Percentiles rank a stretch among this genome's conserved stretches.
These are phyloP conservation scores for Viola pubescens DNA, from an alignment of 441 rosid species.

Conservation along the genomic window DNA sequence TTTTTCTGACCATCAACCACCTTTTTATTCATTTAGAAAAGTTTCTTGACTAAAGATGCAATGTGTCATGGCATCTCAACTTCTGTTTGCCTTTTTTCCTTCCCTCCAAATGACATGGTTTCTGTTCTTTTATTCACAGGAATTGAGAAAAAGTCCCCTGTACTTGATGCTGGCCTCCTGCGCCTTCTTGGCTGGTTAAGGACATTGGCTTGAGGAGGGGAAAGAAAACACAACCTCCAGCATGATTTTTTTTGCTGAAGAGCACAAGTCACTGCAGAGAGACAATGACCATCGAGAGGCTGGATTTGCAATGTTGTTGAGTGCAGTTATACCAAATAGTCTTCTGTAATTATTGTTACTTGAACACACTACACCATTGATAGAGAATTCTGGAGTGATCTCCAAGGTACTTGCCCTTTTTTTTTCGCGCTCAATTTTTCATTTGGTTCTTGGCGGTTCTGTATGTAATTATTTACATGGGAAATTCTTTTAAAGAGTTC, in stretches of 20 bases:
- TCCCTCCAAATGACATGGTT: background rate
- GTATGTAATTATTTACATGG: background rate
- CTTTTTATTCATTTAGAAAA: background rate
- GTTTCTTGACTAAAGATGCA: background rate
- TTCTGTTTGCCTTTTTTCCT: background rate
- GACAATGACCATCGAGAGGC: background rate
- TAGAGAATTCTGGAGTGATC: conserved; percentile 4
- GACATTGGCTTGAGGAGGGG: conserved; percentile 50
- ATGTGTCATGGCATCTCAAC: background rate
- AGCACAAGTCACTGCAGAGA: background rate
- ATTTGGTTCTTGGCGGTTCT: background rate
- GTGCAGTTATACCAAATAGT: background rate
- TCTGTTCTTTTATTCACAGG: conserved; percentile 31
- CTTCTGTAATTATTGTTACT: conserved; percentile 1
- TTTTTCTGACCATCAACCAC: background rate
- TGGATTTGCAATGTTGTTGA: background rate
- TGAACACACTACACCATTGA: conserved; percentile 3
- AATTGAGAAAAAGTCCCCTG: conserved; percentile 68
- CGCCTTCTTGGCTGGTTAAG: conserved; percentile 71
- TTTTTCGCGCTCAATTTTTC: background rate
- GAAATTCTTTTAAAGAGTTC: conserved; percentile 1
- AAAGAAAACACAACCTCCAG: conserved; percentile 2
- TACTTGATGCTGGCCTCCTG: conserved; percentile 69
- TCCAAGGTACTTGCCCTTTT: background rate
- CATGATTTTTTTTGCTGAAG: background rate